Percentiles rank a stretch among this genome's conserved stretches.
Evolutionary conservation across 352 stramenopile genomes (phyloP).

Genomic region (Phytophthora lateralis): DNA sequence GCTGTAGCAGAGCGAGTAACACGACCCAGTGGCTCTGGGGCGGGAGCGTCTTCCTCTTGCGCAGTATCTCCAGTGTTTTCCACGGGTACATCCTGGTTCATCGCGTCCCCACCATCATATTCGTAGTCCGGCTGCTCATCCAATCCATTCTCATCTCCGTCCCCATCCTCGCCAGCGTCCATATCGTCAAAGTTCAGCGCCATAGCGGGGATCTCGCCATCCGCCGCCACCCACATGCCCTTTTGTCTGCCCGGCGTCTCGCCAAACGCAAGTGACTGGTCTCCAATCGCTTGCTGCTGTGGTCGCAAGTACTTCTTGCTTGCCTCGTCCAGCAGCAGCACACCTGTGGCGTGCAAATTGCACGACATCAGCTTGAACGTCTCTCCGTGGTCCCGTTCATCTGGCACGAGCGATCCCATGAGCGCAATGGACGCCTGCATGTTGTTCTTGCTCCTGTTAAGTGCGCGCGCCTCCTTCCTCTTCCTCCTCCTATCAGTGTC

Average conservation of each 20-base stretch:
- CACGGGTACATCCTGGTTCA: conserved; percentile 27
- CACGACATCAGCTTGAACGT: conserved; percentile 88
- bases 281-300: conserved; percentile 16
- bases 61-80: conserved; percentile 10
- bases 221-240: conserved; percentile 27
- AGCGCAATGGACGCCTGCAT: conserved; percentile 80
- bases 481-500: conserved; percentile 20
- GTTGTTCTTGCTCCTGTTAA: conserved; percentile 67
- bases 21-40: neutral
- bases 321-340: conserved; percentile 79
- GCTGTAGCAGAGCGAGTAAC: neutral
- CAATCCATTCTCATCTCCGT: conserved; percentile 26
- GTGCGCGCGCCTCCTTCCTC: conserved; percentile 22
- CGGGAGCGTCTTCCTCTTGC: conserved; percentile 7
- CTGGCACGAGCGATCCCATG: conserved; percentile 80
- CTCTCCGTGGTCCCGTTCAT: conserved; percentile 80
- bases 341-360: conserved; percentile 68
- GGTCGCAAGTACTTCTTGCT: conserved; percentile 69
- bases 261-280: conserved; percentile 28
- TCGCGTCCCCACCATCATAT: conserved; percentile 33
- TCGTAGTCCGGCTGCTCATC: conserved; percentile 41
- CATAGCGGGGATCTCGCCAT: conserved; percentile 30
- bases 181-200: conserved; percentile 55
- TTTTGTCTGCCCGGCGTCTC: conserved; percentile 27
- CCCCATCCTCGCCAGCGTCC: conserved; percentile 36